Base-by-base conservation (phyloP, 2,329 filamentous ascomycete species). In the Colletotrichum lini region DNA sequence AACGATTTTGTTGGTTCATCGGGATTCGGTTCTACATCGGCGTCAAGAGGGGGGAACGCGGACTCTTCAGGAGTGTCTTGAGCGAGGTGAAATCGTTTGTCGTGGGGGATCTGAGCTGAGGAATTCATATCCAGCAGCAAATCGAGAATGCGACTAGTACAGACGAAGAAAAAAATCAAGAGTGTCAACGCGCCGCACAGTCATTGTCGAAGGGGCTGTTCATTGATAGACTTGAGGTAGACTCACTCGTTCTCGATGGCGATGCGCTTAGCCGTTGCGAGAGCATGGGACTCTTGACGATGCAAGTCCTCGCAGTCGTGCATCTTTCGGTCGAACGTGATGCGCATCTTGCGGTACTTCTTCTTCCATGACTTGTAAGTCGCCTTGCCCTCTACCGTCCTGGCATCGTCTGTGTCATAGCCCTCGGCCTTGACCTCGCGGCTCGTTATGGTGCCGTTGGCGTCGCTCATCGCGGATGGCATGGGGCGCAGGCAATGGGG, bases 281-380 rank as follows among this genome's bases (percentile, higher is more conserved):
- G 90, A 45, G 95, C 93, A 81, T 92, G 92, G 80, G 94, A 93
- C 81, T 96, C 95, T 65, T 93, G 88, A 76, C 91, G 90, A 82
- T 96, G 96, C 72, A 96, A 87, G 65, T 91, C 89, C 82, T 97
- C 96, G 80, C 94, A 93, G 74, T 94, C 90, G 68, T 92, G 89
- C 89, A 95, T 94, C 77, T 90, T 90, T 61, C 91, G 87, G 76
- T 96, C 93, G 78, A 96, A 97, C 38, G 87, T 86, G 79, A 92
- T 87, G 82, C 93, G 92, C 91, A 96, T 94, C 87, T 97, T 97
- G 77, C 93, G 92, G 82, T 97, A 99, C 86, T 99, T 99, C 84
- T 98, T 97, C 88, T 94, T 94, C 87, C 88, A 92, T 54, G 90
- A 92, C 78, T 90, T 92, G 81, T 92, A 90, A 4, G 84, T 88